Evolutionary conservation across 352 stramenopile genomes (phyloP).

Genomic region (Pythium plurisporium): DNA sequence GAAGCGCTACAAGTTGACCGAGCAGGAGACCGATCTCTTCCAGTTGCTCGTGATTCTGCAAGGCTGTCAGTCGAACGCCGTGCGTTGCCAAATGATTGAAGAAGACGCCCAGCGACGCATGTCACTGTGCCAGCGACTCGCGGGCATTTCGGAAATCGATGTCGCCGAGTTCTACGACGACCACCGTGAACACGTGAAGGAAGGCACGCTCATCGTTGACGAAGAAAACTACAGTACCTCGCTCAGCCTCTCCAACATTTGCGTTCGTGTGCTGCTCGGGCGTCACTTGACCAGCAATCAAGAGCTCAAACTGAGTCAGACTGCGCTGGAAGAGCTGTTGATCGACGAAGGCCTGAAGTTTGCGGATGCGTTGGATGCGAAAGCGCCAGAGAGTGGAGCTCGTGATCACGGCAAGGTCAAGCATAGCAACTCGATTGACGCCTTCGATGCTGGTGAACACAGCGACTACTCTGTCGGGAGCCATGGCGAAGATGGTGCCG

Average conservation of each 20-base stretch:
- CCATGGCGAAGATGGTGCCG: background rate
- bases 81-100: slow-evolving; percentile 82
- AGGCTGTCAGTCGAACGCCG: slow-evolving; percentile 79
- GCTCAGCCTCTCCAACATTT: slow-evolving; percentile 78
- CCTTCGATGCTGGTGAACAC: background rate
- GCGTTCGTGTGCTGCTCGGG: slow-evolving; percentile 71
- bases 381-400: slow-evolving; percentile 2
- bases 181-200: slow-evolving; percentile 82
- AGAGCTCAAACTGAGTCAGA: slow-evolving; percentile 83
- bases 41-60: slow-evolving; percentile 81
- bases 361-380: slow-evolving; percentile 48
- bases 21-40: slow-evolving; percentile 69
- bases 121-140: slow-evolving; percentile 69
- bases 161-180: slow-evolving; percentile 83
- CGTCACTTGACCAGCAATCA: slow-evolving; percentile 75
- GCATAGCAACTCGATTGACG: slow-evolving; percentile 5
- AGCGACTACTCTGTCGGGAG: slow-evolving; percentile 4
- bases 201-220: slow-evolving; percentile 81
- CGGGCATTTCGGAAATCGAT: slow-evolving; percentile 82
- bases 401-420: background rate
- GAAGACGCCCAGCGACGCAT: slow-evolving; percentile 75
- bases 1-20: slow-evolving; percentile 68
- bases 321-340: slow-evolving; percentile 70
- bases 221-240: slow-evolving; percentile 78
- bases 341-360: slow-evolving; percentile 69